Base-by-base conservation (phyloP, 257 asterid species). In the Gentiana straminea region DNA sequence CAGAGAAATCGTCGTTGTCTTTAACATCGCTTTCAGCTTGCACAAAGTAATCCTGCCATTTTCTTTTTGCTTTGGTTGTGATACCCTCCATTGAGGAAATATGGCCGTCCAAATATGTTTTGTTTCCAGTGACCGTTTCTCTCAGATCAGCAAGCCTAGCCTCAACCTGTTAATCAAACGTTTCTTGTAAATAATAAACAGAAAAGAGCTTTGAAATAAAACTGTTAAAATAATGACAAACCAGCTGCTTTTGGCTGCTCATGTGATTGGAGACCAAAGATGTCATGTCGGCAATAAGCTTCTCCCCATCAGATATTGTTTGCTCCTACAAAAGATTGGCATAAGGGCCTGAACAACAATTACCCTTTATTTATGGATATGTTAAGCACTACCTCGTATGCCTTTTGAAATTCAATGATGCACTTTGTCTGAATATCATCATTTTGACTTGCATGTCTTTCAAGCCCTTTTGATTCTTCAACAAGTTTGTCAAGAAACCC, bases 201-300 rank as follows among this genome's bases (percentile, higher is more conserved):
- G 24, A 5, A 15, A 8, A 5, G 24, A 37, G 55, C 58, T 59
- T 47, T 58, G 60, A 41, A 49, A 55, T 43, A 39, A 15, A 52
- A 57, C 13, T 55, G 49, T 64, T 33, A 61, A 63, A 41, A 44
- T 35, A 35, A 55, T 10, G 2, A 11, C 79, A 9, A 54, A 87
- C 96, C 87, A 84, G 73, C 79, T 88, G 86, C 62, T 76, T 82
- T 64, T 88, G 94, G 33, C 79, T 86, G 37, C 73, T 78, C 81
- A 84, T 73, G 78, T 80, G 80, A 77, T 71, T 66, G 51, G 94
- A 72, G 52, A 88, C 88, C 49, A 88, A 64, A 62, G 83, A 68
- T 34, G 88, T 69, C 90, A 84, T 73, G 54, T 79, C 90, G 69
- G 94, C 84, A 68, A 88, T 70, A 51, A 84, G 90, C 78, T 80